Conservation (phyloP, 2,329 filamentous ascomycete species). For the Torrubiellomyces zombiae region DNA sequence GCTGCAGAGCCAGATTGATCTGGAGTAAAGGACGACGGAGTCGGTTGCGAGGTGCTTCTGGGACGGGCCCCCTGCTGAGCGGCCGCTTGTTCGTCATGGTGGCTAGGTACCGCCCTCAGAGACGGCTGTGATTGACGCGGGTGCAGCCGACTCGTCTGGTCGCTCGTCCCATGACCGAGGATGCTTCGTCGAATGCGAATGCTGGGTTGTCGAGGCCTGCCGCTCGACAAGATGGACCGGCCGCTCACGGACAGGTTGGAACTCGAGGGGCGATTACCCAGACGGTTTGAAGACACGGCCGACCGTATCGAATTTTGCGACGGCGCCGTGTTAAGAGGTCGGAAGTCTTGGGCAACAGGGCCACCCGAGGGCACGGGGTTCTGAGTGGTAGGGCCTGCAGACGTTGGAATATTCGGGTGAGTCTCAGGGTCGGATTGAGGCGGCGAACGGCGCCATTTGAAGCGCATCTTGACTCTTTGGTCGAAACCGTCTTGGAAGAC, state of each 20-base stretch:
- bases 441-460: too few relatives aligned
- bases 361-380: too few relatives aligned
- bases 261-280: too few relatives aligned
- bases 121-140: neutral
- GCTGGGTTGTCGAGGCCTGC: constrained; percentile 7
- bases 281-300: constrained; percentile 1
- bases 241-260: neutral
- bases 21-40: constrained; percentile 8
- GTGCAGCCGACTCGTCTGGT: neutral
- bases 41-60: constrained; percentile 20
- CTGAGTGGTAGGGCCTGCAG: too few relatives aligned
- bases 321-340: constrained; percentile 1
- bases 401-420: too few relatives aligned
- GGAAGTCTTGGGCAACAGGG: constrained; percentile 2
- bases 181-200: constrained; percentile 9
- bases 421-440: too few relatives aligned
- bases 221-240: constrained; percentile 2
- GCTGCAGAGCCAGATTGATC: constrained; percentile 7
- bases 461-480: too few relatives aligned
- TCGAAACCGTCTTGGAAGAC: too few relatives aligned
- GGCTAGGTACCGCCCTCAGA: neutral
- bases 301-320: constrained; percentile 4
- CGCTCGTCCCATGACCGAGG: constrained; percentile 1
- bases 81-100: neutral
- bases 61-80: constrained; percentile 8